Conservation (phyloP, 2,329 filamentous ascomycete species). For the Fusarium equiseti region DNA sequence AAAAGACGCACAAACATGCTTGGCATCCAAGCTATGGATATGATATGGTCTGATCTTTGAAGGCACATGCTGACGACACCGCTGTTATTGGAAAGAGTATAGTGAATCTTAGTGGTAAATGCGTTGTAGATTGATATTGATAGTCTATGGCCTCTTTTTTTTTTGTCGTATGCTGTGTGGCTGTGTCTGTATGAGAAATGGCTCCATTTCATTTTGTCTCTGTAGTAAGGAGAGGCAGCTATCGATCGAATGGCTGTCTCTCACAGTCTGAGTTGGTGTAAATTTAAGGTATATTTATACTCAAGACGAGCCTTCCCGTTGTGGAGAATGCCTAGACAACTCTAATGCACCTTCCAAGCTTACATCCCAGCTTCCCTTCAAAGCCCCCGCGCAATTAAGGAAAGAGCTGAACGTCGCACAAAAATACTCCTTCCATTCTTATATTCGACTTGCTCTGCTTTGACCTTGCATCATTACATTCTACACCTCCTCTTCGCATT, state of each 20-base stretch:
- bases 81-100: conserved; percentile 27
- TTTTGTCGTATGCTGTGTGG: not conserved
- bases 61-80: conserved; percentile 41
- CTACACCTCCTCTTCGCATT: not conserved
- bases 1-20: conserved; percentile 36
- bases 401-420: conserved; percentile 25
- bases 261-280: not conserved
- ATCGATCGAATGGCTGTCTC: not conserved
- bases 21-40: conserved; percentile 42
- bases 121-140: not conserved
- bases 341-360: conserved; percentile 30
- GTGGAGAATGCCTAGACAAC: conserved; percentile 41
- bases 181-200: conserved; percentile 10
- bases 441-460: not conserved
- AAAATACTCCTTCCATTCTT: not conserved
- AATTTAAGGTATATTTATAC: conserved; percentile 14
- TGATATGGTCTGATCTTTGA: conserved; percentile 45
- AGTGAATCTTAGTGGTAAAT: not conserved
- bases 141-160: conserved; percentile 5
- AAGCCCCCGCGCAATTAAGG: conserved; percentile 35
- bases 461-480: not conserved
- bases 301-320: conserved; percentile 20
- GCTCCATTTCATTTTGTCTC: not conserved
- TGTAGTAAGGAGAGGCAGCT: not conserved
- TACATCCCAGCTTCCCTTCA: conserved; percentile 7